Conservation (phyloP, 306 rosid species). For the Ziziphus jujuba region DNA sequence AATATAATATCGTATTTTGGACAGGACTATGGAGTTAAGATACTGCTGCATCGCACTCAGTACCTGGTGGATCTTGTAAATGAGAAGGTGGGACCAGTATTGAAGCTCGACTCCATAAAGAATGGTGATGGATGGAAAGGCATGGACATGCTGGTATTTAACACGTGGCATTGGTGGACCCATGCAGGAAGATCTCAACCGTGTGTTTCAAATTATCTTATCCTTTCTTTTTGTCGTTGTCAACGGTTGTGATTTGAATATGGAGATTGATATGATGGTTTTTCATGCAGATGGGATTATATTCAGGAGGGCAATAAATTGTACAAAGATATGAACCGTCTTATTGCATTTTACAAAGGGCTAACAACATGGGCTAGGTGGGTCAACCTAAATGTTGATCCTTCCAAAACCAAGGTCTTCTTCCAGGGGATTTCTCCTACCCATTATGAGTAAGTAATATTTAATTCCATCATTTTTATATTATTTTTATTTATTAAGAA, state of each 20-base stretch:
- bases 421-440: conserved; percentile 91
- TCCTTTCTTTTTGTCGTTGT: neutral
- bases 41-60: conserved; percentile 62
- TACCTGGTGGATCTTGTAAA: conserved; percentile 72
- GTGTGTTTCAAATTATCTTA: conserved; percentile 34
- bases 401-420: conserved; percentile 79
- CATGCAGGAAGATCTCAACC: conserved; percentile 81
- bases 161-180: conserved; percentile 99
- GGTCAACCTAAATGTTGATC: conserved; percentile 62
- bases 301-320: conserved; percentile 49
- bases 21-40: conserved; percentile 63
- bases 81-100: conserved; percentile 63
- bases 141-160: conserved; percentile 74
- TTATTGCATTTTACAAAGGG: conserved; percentile 75
- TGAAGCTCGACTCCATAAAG: conserved; percentile 77
- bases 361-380: conserved; percentile 84
- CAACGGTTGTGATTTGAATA: neutral
- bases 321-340: conserved; percentile 81
- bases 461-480: neutral
- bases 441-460: conserved; percentile 67
- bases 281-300: conserved; percentile 68
- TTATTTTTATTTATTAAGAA: no score
- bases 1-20: neutral
- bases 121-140: conserved; percentile 77
- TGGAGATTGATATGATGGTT: neutral